Evolutionary conservation across 306 rosid genomes (phyloP).

Genomic region (Casuarina equisetifolia): DNA sequence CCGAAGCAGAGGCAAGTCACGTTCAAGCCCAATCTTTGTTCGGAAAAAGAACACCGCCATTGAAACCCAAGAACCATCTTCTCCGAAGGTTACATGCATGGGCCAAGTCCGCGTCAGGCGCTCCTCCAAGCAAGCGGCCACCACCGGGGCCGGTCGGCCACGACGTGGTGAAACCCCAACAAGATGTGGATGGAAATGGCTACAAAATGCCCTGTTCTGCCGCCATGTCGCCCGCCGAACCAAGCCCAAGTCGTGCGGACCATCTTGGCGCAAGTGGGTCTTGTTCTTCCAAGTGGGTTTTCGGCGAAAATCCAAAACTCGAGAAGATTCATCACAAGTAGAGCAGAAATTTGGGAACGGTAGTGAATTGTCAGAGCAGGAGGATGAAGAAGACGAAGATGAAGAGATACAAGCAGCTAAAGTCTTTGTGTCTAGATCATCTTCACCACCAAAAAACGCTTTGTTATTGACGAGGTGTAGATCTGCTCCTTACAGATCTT

Average conservation of each 20-base stretch:
- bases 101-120: slow-evolving; percentile 76
- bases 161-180: slow-evolving; percentile 13
- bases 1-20: slow-evolving; percentile 74
- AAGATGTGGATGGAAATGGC: slow-evolving; percentile 42
- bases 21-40: slow-evolving; percentile 67
- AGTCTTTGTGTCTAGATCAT: slow-evolving; percentile 25
- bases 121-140: slow-evolving; percentile 41
- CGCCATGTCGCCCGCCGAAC: slow-evolving; percentile 26
- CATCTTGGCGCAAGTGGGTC: slow-evolving; percentile 53
- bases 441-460: slow-evolving; percentile 68
- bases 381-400: slow-evolving; percentile 11
- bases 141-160: background rate
- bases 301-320: slow-evolving; percentile 33
- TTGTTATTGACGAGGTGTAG: slow-evolving; percentile 70
- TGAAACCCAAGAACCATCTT: slow-evolving; percentile 89
- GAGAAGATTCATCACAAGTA: slow-evolving; percentile 26
- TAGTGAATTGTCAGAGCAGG: slow-evolving; percentile 29
- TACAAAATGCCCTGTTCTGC: slow-evolving; percentile 45
- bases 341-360: slow-evolving; percentile 28
- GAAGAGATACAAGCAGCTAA: slow-evolving; percentile 18
- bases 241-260: slow-evolving; percentile 36
- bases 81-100: slow-evolving; percentile 96
- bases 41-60: slow-evolving; percentile 56
- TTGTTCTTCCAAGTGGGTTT: slow-evolving; percentile 34
- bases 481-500: slow-evolving; percentile 81